Base-by-base conservation (phyloP, 108 stramenopile species). In the Cyclotella kingstonii region DNA sequence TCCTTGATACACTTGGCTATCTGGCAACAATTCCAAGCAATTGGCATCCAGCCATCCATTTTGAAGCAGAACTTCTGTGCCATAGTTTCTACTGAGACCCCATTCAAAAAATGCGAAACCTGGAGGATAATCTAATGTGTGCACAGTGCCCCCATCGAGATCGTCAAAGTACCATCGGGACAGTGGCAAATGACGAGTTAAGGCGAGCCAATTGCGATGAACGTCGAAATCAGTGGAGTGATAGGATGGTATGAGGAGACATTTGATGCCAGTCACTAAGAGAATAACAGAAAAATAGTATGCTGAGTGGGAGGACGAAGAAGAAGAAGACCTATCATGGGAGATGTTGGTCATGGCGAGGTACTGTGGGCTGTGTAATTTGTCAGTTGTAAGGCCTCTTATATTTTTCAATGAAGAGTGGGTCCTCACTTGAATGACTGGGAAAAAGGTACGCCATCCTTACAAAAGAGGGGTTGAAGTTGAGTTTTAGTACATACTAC, bases 121-220 rank as follows among this genome's bases (percentile, higher is more conserved):
- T 5, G 98, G 98, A 9, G 98, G 98, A 67, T 98, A 98, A 71
- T 98, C 98, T 54, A 97, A 60, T 2, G 98, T 98, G 70, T 97
- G 95, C 8, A 85, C 76, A 6, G 95, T 93, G 2, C 81, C 74
- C 4, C 84, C 87, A 15, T 82, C 55, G 35, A 73, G 58, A 42
- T 94, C 77, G 39, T 97, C 91, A 54, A 78, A 92, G 76, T 98
- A 98, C 97, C 97, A 98, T 45, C 89, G 60, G 14, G 42, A 53
- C 1, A 94, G 17, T 4, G 87, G 89, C 11, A 80, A 47, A 22
- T 92, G 82, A 36, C 67, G 63, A 3, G 97, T 97, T 19, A 98
- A 75, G 25, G 95, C 93, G 19, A 96, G 76, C 97, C 97, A 98
- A 66, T 97, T 95, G 4, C 95, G 89, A 74, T 98, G 97, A 1